These are phyloP conservation scores for Oryza glumipatula DNA, from an alignment of 176 grass and related monocot species.

Conservation along the genomic window DNA sequence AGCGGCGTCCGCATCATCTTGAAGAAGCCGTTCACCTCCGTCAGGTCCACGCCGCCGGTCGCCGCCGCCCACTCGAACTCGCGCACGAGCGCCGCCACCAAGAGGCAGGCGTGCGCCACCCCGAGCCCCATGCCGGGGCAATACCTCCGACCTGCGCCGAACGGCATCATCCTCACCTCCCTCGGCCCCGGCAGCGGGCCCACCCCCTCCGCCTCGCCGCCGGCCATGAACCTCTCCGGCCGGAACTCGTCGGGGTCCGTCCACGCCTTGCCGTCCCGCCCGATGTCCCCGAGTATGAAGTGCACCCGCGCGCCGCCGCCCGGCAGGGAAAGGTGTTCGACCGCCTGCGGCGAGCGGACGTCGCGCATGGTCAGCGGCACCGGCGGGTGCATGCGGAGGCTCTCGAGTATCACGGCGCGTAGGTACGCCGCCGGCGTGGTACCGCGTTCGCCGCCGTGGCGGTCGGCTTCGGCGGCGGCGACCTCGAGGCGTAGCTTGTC, in stretches of 20 bases:
- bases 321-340: too few relatives aligned
- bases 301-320: too few relatives aligned
- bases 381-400: not conserved
- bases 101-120: not conserved
- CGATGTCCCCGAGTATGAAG: not conserved
- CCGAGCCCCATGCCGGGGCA: not conserved
- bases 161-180: slow-evolving; percentile 18
- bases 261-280: not conserved
- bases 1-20: slow-evolving; percentile 17
- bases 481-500: not conserved
- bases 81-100: not conserved
- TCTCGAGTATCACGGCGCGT: not conserved
- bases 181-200: too few relatives aligned
- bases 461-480: not conserved
- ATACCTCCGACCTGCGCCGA: not conserved
- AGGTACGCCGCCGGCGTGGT: not conserved
- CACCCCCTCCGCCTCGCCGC: slow-evolving; percentile 2
- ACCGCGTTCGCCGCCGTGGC: too few relatives aligned
- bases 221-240: slow-evolving; percentile 54
- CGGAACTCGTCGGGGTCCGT: slow-evolving; percentile 23
- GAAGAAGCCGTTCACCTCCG: not conserved
- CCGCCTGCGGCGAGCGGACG: not conserved
- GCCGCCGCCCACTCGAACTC: slow-evolving; percentile 26
- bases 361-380: not conserved
- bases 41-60: not conserved